A percentile compares a stretch with the other conserved stretches of the same genome.
These are phyloP conservation scores for Coemansia sp. DNA, from an alignment of 192 early-diverging fungal genomes.

Conservation along the genomic window DNA sequence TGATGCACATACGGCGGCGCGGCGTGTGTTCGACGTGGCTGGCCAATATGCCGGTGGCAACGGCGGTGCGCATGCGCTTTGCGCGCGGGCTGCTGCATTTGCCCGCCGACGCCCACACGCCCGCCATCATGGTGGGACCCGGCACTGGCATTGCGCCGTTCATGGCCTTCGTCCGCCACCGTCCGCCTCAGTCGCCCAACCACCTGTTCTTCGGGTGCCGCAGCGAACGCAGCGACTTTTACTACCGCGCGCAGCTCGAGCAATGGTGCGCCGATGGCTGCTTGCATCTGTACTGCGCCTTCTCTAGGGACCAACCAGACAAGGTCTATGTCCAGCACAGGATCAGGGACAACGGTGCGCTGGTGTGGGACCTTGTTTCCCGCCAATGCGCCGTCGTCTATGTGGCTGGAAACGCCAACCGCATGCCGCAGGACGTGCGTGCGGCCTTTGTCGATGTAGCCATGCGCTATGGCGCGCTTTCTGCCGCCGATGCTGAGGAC, in stretches of 20 bases:
- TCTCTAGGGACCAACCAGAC: slow-evolving; percentile 75
- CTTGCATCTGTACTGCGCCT: slow-evolving; percentile 72
- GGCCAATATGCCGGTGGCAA: slow-evolving; percentile 22
- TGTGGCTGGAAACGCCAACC: slow-evolving; percentile 65
- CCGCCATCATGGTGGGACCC: slow-evolving; percentile 79
- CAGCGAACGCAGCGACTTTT: slow-evolving; percentile 66
- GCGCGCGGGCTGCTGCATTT: slow-evolving; percentile 66
- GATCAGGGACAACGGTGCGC: slow-evolving; percentile 23
- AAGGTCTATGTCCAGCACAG: slow-evolving; percentile 41
- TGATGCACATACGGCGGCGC: slow-evolving; percentile 64
- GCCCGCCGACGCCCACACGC: slow-evolving; percentile 57
- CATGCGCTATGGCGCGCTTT: neutral
- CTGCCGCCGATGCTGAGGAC: neutral
- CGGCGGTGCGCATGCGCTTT: slow-evolving; percentile 52
- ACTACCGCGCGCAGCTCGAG: slow-evolving; percentile 70
- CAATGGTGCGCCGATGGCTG: slow-evolving; percentile 44
- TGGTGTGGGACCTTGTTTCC: slow-evolving; percentile 67
- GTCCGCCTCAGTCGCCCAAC: slow-evolving; percentile 57
- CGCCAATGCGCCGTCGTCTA: slow-evolving; percentile 61
- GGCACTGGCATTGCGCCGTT: slow-evolving; percentile 94
- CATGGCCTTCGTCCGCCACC: slow-evolving; percentile 69
- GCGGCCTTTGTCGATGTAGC: slow-evolving; percentile 32
- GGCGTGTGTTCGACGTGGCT: slow-evolving; percentile 89
- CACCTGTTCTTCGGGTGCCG: slow-evolving; percentile 86
- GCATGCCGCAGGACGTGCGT: slow-evolving; percentile 46